phyloP scores from a whole-genome alignment of 495 filamentous ascomycete genomes.

The Sphaerosporella brunnea region DNA sequence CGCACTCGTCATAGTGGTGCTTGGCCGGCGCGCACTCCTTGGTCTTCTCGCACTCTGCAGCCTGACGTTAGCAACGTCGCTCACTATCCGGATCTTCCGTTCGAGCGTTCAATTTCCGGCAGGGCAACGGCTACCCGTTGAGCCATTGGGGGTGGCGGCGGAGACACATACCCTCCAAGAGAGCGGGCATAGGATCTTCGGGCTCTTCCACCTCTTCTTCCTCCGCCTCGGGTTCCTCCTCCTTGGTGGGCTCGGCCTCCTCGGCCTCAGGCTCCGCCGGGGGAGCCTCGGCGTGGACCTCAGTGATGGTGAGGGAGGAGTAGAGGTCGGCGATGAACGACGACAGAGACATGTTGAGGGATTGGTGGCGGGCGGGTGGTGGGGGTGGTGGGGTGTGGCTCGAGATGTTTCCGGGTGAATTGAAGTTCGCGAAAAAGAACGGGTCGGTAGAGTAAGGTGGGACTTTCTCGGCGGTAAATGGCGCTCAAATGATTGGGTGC shows the following conservation, averaged over 20 bases:
- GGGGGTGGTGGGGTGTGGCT: slow-evolving; percentile 4
- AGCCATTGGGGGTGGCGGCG: slow-evolving; percentile 6
- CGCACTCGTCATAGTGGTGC: slow-evolving; percentile 96
- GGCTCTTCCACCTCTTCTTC: slow-evolving; percentile 85
- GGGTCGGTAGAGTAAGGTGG: not conserved
- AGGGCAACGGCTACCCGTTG: not conserved
- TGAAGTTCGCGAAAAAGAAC: slow-evolving; percentile 7
- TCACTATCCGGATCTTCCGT: slow-evolving; percentile 14
- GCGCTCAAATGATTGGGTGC: slow-evolving; percentile 1
- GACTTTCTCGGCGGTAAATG: slow-evolving; percentile 3
- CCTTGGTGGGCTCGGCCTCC: slow-evolving; percentile 34
- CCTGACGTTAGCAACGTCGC: slow-evolving; percentile 15
- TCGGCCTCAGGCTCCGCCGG: slow-evolving; percentile 31
- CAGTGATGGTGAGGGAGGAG: slow-evolving; percentile 38
- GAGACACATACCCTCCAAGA: slow-evolving; percentile 62
- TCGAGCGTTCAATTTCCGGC: not conserved
- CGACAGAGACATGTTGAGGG: slow-evolving; percentile 40
- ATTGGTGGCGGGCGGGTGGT: slow-evolving; percentile 8
- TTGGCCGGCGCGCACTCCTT: slow-evolving; percentile 69
- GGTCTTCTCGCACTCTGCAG: slow-evolving; percentile 68
- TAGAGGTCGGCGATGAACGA: slow-evolving; percentile 47
- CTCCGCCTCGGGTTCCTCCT: slow-evolving; percentile 40
- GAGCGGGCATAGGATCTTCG: slow-evolving; percentile 67
- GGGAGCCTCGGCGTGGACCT: slow-evolving; percentile 45
- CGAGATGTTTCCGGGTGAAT: slow-evolving; percentile 6